Conservation (phyloP, 2,329 filamentous ascomycete genomes). For the Magnaporthiopsis rhizophila region DNA sequence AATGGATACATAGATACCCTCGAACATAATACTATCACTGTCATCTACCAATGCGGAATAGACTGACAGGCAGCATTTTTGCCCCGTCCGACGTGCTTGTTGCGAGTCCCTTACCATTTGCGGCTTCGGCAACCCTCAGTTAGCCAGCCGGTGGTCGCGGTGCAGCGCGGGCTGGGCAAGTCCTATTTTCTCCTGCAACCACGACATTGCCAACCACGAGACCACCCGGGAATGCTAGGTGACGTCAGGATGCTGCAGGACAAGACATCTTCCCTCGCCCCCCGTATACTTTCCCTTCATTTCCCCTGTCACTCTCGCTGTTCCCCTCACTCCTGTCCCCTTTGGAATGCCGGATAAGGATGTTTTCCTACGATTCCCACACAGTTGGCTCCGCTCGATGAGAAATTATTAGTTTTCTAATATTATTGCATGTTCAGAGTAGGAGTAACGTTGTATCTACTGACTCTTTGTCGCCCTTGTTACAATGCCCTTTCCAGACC, state of each 20-base stretch:
- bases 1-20: constrained; percentile 15
- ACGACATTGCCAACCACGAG: neutral
- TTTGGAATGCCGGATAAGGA: neutral
- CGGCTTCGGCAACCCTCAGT: too few species aligned
- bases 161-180: too few species aligned
- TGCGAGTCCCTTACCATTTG: too few species aligned
- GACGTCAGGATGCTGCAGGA: neutral
- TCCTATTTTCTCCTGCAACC: too few species aligned
- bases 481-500: neutral
- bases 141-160: too few species aligned
- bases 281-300: too few species aligned
- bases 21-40: constrained; percentile 21
- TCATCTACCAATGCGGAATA: too few species aligned
- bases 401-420: neutral
- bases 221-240: neutral
- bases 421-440: neutral
- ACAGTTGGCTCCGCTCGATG: too few species aligned
- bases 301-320: too few species aligned
- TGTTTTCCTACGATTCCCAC: neutral
- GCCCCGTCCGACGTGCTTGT: too few species aligned
- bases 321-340: too few species aligned
- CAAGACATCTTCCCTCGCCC: neutral
- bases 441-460: neutral
- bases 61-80: too few species aligned
- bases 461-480: neutral